These are phyloP conservation scores for Aphanomyces stellatus DNA, from an alignment of 352 stramenopile species.

Conservation along the genomic window DNA sequence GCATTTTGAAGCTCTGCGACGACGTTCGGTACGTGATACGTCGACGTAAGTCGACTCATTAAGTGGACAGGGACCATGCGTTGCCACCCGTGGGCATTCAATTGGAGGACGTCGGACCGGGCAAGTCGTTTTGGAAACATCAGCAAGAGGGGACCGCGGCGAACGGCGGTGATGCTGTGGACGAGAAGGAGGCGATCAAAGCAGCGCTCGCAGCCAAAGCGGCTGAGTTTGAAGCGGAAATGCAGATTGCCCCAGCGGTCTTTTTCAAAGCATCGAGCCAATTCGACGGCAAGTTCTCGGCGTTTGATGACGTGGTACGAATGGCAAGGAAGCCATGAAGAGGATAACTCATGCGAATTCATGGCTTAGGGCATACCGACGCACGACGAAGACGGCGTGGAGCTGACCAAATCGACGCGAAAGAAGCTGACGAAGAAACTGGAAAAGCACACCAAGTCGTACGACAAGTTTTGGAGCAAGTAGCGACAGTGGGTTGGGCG, in stretches of 20 bases:
- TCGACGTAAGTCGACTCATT: not conserved
- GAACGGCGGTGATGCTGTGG: not conserved
- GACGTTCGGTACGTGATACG: constrained; percentile 27
- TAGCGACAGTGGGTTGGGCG: not conserved
- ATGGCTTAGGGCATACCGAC: constrained; percentile 35
- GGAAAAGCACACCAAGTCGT: constrained; percentile 61
- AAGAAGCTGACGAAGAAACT: constrained; percentile 73
- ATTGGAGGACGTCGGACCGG: constrained; percentile 56
- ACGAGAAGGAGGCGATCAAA: constrained; percentile 15
- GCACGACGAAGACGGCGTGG: constrained; percentile 28
- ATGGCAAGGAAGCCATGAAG: no score
- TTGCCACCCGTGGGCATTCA: constrained; percentile 49
- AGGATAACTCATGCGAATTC: not conserved
- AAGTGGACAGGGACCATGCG: constrained; percentile 28
- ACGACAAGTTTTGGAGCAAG: constrained; percentile 49
- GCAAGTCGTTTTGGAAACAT: constrained; percentile 28
- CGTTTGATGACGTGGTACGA: constrained; percentile 37
- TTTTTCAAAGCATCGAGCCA: constrained; percentile 42
- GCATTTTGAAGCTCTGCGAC: constrained; percentile 55
- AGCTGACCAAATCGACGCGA: constrained; percentile 54
- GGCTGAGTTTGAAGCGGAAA: constrained; percentile 45
- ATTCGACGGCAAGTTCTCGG: constrained; percentile 38
- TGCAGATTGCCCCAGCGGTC: constrained; percentile 50
- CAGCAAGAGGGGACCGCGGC: constrained; percentile 10
- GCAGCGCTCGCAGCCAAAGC: constrained; percentile 32